Evolutionary conservation across 371 early-diverging fungal genomes (phyloP), one percentile per base, ranked within the genome.

Genomic region (Aphelidium insulamus): DNA sequence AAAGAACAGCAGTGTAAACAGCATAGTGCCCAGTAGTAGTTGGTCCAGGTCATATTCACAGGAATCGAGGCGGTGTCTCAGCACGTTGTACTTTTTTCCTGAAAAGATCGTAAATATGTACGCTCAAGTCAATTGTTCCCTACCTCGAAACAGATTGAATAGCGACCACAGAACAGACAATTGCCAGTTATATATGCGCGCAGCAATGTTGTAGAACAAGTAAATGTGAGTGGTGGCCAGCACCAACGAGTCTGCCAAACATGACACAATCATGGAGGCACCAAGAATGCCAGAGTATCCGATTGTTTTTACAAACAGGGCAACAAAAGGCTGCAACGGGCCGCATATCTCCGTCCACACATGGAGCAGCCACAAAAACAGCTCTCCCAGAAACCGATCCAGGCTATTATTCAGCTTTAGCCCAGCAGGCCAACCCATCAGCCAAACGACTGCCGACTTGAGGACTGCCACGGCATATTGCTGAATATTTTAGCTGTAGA

Each of bases 31-130:
- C 11, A 91, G 48, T 1, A 94, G 50, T 14, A 94, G 57, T 48
- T 97, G 97, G 48, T 91, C 95, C 26, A 90, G 44, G 40, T 75
- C 80, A 49, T 87, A 97, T 45, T 88, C 90, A 36, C 79, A 83
- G 1, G 72, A 66, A 46, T 97, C 97, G n/a, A 84, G 74, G 23
- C 97, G 71, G 27, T 80, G 61, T 15, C 91, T 63, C n/a, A 94
- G 50, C 5, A 74, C 68, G 43, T 97, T 97, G 21, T 67, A 52
- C 44, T 78, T 86, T 43, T 83, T 84, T 16, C 83, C 73, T 65
- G 36, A 25, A 35, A 5, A 25, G 5, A 30, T n/a, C 23, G 8
- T 12, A 40, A 40, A 35, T 21, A 12, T 10, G 19, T 12, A 28
- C 18, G 7, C 11, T 20, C 0, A 22, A 7, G 10, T 10, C 7